Conservation (phyloP, 352 stramenopile genomes). For the Proteromonas lacertae region DNA sequence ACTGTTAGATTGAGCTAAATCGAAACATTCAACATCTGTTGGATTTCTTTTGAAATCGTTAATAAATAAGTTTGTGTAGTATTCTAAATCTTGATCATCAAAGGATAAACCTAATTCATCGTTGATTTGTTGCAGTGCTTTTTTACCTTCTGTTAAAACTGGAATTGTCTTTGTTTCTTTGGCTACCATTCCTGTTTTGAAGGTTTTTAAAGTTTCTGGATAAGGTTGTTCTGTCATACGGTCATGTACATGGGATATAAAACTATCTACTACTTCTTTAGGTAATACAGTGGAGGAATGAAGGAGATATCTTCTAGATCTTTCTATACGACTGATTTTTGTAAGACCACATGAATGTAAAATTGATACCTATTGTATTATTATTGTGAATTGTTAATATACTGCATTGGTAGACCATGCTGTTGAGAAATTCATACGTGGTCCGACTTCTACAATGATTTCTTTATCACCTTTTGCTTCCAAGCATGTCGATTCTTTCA, state of each 20-base stretch:
- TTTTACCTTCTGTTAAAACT: constrained; percentile 63
- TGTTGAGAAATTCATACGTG: constrained; percentile 85
- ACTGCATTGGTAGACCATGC: constrained; percentile 90
- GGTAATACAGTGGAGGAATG: constrained; percentile 4
- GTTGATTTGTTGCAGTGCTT: constrained; percentile 75
- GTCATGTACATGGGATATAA: constrained; percentile 45
- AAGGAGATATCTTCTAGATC: not conserved
- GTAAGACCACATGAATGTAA: constrained; percentile 57
- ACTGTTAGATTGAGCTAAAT: constrained; percentile 41
- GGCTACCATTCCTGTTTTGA: constrained; percentile 34
- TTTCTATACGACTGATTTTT: constrained; percentile 56
- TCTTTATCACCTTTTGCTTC: not conserved
- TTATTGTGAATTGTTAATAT: too few relatives aligned
- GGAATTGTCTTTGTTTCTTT: constrained; percentile 46
- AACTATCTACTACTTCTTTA: constrained; percentile 17
- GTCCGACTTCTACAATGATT: constrained; percentile 64
- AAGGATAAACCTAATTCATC: constrained; percentile 58
- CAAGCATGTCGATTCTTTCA: constrained; percentile 6
- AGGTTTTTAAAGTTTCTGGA: constrained; percentile 20
- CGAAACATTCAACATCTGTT: constrained; percentile 65
- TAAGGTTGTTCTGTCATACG: constrained; percentile 97
- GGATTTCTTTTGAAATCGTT: constrained; percentile 80
- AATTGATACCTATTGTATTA: constrained; percentile 59
- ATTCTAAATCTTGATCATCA: constrained; percentile 92
- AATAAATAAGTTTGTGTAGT: constrained; percentile 73